Evolutionary conservation across 371 early-diverging fungal genomes (phyloP).

Genomic region (Apophysomyces trapeziformis): DNA sequence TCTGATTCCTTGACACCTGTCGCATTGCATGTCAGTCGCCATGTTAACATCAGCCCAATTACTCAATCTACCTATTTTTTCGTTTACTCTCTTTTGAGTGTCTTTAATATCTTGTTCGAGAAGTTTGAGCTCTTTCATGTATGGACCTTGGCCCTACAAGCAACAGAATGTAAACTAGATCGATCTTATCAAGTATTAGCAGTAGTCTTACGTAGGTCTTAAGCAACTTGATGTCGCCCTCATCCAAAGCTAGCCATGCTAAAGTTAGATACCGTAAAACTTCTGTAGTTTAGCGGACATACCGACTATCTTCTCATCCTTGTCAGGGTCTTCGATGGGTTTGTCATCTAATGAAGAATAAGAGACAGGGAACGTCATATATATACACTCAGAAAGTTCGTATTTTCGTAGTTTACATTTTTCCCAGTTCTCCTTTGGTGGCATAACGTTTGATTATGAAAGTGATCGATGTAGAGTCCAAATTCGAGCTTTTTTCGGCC

Average conservation of each 20-base stretch:
- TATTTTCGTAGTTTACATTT: constrained; percentile 71
- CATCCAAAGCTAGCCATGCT: constrained; percentile 79
- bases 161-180: constrained; percentile 7
- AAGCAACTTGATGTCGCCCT: constrained; percentile 94
- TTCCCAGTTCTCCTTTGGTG: constrained; percentile 91
- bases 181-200: too few species aligned
- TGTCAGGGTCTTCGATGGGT: constrained; percentile 73
- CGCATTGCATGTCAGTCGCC: neutral
- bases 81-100: constrained; percentile 95
- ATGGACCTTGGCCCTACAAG: constrained; percentile 94
- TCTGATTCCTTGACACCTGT: constrained; percentile 98
- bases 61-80: constrained; percentile 83
- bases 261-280: constrained; percentile 11
- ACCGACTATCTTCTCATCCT: constrained; percentile 92
- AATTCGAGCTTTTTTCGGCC: neutral
- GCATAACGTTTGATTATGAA: constrained; percentile 25
- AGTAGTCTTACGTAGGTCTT: constrained; percentile 79
- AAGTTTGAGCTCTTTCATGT: constrained; percentile 90
- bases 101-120: constrained; percentile 94
- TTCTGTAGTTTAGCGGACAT: constrained; percentile 19
- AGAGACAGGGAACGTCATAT: neutral
- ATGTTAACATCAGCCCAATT: neutral
- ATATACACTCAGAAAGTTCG: neutral
- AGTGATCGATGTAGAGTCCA: neutral
- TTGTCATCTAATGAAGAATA: constrained; percentile 69